Conservation (phyloP, 176 grass and related monocot species). For the Stipa capillata region DNA sequence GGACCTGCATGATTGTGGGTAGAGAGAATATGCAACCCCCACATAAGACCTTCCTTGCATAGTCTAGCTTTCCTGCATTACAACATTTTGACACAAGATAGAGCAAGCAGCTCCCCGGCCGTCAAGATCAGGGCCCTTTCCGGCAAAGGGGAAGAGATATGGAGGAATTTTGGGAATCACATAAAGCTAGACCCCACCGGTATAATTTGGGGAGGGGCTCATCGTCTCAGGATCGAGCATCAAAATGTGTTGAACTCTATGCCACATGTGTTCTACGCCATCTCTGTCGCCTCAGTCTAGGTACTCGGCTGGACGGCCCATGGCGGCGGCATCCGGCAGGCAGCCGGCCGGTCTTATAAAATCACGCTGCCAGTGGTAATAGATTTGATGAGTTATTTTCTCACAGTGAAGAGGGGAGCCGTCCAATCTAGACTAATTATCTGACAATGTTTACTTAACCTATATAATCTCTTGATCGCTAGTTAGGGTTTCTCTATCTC, state of each 20-base stretch:
- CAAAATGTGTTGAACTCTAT: constrained; percentile 22
- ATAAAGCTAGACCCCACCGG: constrained; percentile 16
- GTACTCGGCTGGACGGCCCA: no score
- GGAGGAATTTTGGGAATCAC: constrained; percentile 26
- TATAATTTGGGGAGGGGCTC: constrained; percentile 31
- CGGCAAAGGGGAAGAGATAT: background rate
- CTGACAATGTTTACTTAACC: no score
- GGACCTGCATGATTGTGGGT: constrained; percentile 32
- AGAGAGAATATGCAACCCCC: constrained; percentile 54
- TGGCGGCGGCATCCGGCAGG: no score
- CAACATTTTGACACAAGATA: constrained; percentile 36
- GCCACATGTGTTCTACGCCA: constrained; percentile 23
- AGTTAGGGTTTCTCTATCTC: no score
- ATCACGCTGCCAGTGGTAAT: no score
- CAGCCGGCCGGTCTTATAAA: no score
- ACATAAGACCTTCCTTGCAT: constrained; percentile 60
- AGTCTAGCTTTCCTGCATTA: constrained; percentile 4
- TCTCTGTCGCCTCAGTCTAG: no score
- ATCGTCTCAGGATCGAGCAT: constrained; percentile 23
- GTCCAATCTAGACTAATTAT: no score
- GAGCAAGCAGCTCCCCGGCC: constrained; percentile 2
- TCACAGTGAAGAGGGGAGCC: no score
- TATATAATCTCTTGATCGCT: no score
- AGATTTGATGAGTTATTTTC: no score
- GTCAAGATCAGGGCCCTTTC: constrained; percentile 3